Conservation (phyloP, 331 rosid genomes). For the Phaseolus coccineus region DNA sequence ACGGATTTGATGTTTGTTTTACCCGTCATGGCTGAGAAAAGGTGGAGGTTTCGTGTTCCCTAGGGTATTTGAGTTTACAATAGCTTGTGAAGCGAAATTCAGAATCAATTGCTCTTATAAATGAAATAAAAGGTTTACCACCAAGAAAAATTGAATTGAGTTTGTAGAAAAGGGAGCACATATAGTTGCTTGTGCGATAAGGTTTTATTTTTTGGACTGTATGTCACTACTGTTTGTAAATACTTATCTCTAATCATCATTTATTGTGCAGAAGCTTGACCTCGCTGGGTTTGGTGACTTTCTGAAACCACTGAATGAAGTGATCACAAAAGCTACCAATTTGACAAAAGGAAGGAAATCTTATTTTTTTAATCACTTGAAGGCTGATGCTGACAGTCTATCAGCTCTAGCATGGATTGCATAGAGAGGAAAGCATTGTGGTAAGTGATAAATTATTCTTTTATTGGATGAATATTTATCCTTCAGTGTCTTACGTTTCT, state of each 20-base stretch:
- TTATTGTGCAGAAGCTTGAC: slow-evolving; percentile 82
- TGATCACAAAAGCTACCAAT: slow-evolving; percentile 61
- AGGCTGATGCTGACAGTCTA: slow-evolving; percentile 88
- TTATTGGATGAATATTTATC: not conserved
- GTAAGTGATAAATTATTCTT: slow-evolving; percentile 54
- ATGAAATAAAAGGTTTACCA: slow-evolving; percentile 31
- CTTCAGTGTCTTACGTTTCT: slow-evolving; percentile 35
- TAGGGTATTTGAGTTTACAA: not conserved
- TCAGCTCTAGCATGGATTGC: slow-evolving; percentile 98
- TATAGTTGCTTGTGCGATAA: not conserved
- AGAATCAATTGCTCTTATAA: slow-evolving; percentile 11
- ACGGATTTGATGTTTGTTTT: not conserved
- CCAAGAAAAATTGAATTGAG: slow-evolving; percentile 18
- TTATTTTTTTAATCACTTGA: slow-evolving; percentile 87
- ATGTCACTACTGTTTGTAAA: slow-evolving; percentile 18
- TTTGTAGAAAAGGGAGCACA: slow-evolving; percentile 19
- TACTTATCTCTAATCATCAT: slow-evolving; percentile 27
- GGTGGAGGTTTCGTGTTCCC: not conserved
- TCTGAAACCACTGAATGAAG: slow-evolving; percentile 63
- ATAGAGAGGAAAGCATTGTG: slow-evolving; percentile 88
- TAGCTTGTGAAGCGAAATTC: slow-evolving; percentile 20
- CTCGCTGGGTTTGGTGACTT: slow-evolving; percentile 55
- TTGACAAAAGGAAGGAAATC: slow-evolving; percentile 89
- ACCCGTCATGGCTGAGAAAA: not conserved
- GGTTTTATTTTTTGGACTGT: slow-evolving; percentile 2